These are phyloP conservation scores for Saccharomycopsis olivae DNA, from an alignment of 805 yeast genomes.

Conservation along the genomic window DNA sequence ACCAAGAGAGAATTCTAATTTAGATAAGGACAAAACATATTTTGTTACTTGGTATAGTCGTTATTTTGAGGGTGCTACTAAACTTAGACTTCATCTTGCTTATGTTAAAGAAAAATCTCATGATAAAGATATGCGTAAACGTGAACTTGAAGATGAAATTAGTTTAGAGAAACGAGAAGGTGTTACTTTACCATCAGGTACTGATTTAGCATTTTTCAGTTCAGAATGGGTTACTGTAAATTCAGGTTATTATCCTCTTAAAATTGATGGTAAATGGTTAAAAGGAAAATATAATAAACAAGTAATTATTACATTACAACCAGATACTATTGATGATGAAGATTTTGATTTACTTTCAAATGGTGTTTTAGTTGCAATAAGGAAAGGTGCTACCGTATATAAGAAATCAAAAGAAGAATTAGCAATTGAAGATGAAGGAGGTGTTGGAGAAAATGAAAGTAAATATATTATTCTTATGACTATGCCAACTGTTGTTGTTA, in stretches of 20 bases:
- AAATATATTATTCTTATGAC: constrained; percentile 51
- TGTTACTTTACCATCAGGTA: constrained; percentile 20
- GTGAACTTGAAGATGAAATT: constrained; percentile 21
- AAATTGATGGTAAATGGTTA: constrained; percentile 55
- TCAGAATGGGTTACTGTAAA: constrained; percentile 60
- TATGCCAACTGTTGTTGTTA: constrained; percentile 54
- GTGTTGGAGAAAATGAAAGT: constrained; percentile 35
- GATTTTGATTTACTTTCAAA: constrained; percentile 47
- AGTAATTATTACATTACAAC: constrained; percentile 64
- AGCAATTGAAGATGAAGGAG: constrained; percentile 36
- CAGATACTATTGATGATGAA: constrained; percentile 52
- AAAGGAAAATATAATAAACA: constrained; percentile 40
- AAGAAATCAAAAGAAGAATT: constrained; percentile 33
- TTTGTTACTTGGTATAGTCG: constrained; percentile 76
- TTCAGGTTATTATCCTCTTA: constrained; percentile 56
- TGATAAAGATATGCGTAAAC: constrained; percentile 46
- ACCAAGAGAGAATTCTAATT: constrained; percentile 51
- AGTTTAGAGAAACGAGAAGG: constrained; percentile 4
- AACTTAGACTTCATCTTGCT: constrained; percentile 58
- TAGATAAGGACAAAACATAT: constrained; percentile 53
- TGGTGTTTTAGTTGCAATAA: constrained; percentile 39
- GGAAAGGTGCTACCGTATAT: constrained; percentile 31
- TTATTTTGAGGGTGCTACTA: constrained; percentile 48
- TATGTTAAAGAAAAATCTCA: constrained; percentile 45
- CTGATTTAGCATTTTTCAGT: constrained; percentile 42